These are phyloP conservation scores for Aspergillus biplanus DNA, from an alignment of 495 filamentous ascomycete species.

Conservation along the genomic window DNA sequence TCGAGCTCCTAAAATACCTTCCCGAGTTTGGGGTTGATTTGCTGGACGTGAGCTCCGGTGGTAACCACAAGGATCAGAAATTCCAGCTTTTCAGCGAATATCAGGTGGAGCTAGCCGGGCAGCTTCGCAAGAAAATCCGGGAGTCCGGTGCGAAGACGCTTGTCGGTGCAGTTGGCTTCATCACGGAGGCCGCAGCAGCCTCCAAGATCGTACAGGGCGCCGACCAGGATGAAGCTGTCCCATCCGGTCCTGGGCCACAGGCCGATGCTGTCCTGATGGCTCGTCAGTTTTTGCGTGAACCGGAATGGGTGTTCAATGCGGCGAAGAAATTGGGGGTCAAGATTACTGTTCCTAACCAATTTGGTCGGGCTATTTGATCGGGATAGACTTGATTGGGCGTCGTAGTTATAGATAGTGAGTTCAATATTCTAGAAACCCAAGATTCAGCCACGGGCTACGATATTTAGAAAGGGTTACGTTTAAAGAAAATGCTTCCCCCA, in stretches of 20 bases:
- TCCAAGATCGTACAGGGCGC: conserved; percentile 57
- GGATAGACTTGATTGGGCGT: too few species aligned
- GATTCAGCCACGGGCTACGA: background rate
- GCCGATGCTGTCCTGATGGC: conserved; percentile 68
- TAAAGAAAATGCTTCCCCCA: too few species aligned
- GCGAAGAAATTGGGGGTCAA: conserved; percentile 63
- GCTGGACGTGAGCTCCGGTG: conserved; percentile 74
- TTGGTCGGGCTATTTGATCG: conserved; percentile 27
- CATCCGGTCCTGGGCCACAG: conserved; percentile 43
- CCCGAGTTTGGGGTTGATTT: conserved; percentile 71
- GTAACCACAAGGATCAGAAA: conserved; percentile 63
- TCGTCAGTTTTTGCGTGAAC: conserved; percentile 67
- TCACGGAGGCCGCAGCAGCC: conserved; percentile 67
- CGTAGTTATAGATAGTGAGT: too few species aligned
- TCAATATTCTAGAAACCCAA: background rate
- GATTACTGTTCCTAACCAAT: conserved; percentile 60
- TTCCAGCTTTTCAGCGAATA: conserved; percentile 59
- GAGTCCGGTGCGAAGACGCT: conserved; percentile 57
- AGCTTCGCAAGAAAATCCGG: conserved; percentile 59
- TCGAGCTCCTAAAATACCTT: conserved; percentile 64
- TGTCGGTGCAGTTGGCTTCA: conserved; percentile 75
- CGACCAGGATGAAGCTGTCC: conserved; percentile 47
- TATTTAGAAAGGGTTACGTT: background rate
- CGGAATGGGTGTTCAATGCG: conserved; percentile 65
- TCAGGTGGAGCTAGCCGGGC: conserved; percentile 65